A percentile compares a stretch with the other conserved stretches of the same genome.
phyloP scores from a whole-genome alignment of 257 asterid genomes.

The Handroanthus guayacan region DNA sequence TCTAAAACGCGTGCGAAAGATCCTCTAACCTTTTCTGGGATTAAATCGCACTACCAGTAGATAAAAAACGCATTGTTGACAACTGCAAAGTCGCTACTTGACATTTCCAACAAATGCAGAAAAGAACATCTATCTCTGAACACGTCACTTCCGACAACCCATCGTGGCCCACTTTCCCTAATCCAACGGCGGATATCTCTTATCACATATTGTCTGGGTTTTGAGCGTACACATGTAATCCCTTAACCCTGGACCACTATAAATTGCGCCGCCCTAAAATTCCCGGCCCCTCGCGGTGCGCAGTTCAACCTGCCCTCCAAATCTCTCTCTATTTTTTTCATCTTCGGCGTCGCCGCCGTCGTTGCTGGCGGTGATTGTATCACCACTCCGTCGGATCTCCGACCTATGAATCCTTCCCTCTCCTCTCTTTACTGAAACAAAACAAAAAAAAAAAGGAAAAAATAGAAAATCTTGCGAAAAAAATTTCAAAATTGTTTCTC shows the following conservation, averaged over 20 bases:
- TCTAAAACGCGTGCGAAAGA: background rate
- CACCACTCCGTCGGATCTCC: slow-evolving; percentile 48
- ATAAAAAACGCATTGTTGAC: background rate
- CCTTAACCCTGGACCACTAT: slow-evolving; percentile 27
- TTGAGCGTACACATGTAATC: slow-evolving; percentile 37
- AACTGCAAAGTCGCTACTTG: background rate
- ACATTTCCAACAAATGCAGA: background rate
- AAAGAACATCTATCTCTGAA: background rate
- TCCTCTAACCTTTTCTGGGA: background rate
- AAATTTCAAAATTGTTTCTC: slow-evolving; percentile 32
- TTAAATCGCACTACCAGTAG: no score
- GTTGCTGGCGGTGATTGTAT: slow-evolving; percentile 49
- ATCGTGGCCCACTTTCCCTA: slow-evolving; percentile 32
- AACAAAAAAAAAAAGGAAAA: slow-evolving; percentile 37
- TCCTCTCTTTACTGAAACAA: slow-evolving; percentile 52
- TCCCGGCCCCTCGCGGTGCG: slow-evolving; percentile 31
- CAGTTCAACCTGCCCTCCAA: slow-evolving; percentile 41
- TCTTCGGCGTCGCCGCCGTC: slow-evolving; percentile 56
- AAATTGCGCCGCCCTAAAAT: slow-evolving; percentile 8
- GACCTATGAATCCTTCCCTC: slow-evolving; percentile 63
- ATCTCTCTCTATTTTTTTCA: slow-evolving; percentile 2
- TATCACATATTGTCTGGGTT: slow-evolving; percentile 42
- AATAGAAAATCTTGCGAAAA: slow-evolving; percentile 45
- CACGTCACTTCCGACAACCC: slow-evolving; percentile 26
- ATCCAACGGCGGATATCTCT: slow-evolving; percentile 49